These are phyloP conservation scores for Suillus americanus DNA, from an alignment of 768 basidiomycete species.

Conservation along the genomic window DNA sequence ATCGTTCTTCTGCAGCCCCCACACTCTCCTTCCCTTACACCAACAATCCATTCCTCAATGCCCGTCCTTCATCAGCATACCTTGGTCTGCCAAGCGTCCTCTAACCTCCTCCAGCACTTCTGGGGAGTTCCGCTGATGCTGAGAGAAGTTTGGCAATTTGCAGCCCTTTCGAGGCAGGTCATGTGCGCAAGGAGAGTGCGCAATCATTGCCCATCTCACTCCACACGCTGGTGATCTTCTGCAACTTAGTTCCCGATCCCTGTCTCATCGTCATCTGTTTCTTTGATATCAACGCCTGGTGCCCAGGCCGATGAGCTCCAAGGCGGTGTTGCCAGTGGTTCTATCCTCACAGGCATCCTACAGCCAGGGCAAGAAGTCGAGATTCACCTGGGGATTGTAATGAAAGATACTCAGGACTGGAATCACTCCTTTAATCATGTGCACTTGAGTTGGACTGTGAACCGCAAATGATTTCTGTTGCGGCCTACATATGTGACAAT, in stretches of 20 bases:
- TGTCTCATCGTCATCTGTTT: slow-evolving; percentile 97
- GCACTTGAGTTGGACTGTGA: too few species aligned
- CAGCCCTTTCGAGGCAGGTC: slow-evolving; percentile 74
- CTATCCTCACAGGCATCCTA: slow-evolving; percentile 90
- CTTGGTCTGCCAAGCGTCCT: slow-evolving; percentile 75
- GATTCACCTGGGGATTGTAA: slow-evolving; percentile 96
- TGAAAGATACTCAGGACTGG: slow-evolving; percentile 89
- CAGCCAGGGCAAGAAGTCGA: slow-evolving; percentile 91
- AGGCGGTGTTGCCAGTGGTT: slow-evolving; percentile 65
- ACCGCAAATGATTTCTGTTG: too few species aligned
- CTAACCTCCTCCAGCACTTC: slow-evolving; percentile 30
- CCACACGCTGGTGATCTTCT: too few species aligned
- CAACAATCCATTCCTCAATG: slow-evolving; percentile 67
- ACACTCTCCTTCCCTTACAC: slow-evolving; percentile 74
- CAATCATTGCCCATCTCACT: too few species aligned
- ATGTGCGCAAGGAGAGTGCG: slow-evolving; percentile 76
- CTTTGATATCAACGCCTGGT: slow-evolving; percentile 99
- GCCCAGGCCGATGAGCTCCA: slow-evolving; percentile 95
- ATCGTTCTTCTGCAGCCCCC: slow-evolving; percentile 61
- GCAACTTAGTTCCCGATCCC: slow-evolving; percentile 90
- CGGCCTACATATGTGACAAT: too few species aligned
- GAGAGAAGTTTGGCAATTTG: slow-evolving; percentile 84
- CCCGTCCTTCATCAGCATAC: slow-evolving; percentile 76
- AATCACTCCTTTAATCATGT: too few species aligned
- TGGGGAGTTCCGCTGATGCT: slow-evolving; percentile 94